phyloP scores from a whole-genome alignment of 192 early-diverging fungal genomes.

The Jimgerdemannia lactiflua region DNA sequence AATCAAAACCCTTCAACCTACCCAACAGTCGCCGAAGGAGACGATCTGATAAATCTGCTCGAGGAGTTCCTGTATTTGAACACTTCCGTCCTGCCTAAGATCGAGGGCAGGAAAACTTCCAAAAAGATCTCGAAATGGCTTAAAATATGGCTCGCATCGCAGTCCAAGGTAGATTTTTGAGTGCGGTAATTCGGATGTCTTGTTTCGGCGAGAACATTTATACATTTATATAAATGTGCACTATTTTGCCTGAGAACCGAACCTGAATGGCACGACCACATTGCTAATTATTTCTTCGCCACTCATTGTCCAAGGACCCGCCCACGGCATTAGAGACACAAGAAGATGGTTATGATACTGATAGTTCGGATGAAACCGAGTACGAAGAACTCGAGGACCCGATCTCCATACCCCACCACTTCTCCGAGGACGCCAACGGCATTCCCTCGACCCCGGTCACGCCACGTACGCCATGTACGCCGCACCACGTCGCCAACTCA shows the following conservation, averaged over 20 bases:
- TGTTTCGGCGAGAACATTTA: too few species aligned
- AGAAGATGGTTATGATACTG: background rate
- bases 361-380: background rate
- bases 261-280: background rate
- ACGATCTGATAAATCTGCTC: constrained; percentile 8
- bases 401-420: background rate
- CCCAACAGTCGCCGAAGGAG: constrained; percentile 8
- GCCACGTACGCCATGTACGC: background rate
- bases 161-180: background rate
- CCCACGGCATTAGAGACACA: background rate
- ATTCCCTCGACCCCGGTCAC: background rate
- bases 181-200: too few species aligned
- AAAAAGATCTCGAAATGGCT: constrained; percentile 19
- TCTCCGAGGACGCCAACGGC: background rate
- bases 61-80: constrained; percentile 7
- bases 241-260: background rate
- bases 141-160: background rate
- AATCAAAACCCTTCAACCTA: too few species aligned
- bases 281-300: background rate
- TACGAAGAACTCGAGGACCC: background rate
- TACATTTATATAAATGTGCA: too few species aligned
- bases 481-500: background rate
- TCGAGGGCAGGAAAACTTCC: constrained; percentile 18
- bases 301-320: background rate
- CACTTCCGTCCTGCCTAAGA: constrained; percentile 2